These are phyloP conservation scores for Trichophyton benhamiae DNA, from an alignment of 2,329 filamentous ascomycete genomes.

Conservation along the genomic window DNA sequence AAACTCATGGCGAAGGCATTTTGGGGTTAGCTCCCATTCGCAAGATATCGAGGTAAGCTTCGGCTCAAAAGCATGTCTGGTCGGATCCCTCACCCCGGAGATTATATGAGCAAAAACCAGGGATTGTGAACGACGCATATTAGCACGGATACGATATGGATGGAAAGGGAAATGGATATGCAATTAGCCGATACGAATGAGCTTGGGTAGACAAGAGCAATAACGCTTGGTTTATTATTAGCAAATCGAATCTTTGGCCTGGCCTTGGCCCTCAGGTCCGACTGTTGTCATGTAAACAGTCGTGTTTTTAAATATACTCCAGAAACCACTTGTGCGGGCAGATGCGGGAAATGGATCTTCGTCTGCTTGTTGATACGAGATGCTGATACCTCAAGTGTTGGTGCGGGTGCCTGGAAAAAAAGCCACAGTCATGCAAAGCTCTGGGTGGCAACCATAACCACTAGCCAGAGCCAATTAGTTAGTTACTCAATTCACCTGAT, in stretches of 20 bases:
- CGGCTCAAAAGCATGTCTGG: not conserved
- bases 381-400: not conserved
- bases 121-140: not conserved
- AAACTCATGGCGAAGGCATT: not conserved
- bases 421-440: not conserved
- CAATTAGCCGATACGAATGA: constrained; percentile 2
- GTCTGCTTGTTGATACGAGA: constrained; percentile 1
- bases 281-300: not conserved
- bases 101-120: constrained; percentile 1
- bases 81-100: constrained; percentile 2
- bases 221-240: constrained; percentile 2
- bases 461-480: not conserved
- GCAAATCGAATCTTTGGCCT: not conserved
- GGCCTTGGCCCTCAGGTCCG: not conserved
- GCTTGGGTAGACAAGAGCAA: not conserved
- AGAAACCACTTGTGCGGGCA: not conserved
- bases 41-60: not conserved
- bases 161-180: not conserved
- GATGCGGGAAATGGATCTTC: constrained; percentile 4
- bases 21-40: constrained; percentile 1
- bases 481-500: not conserved
- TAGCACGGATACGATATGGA: not conserved
- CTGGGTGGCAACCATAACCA: not conserved
- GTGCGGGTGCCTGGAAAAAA: not conserved
- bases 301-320: not conserved